Evolutionary conservation across 2,329 filamentous ascomycete species (phyloP), one percentile per base, ranked within the genome.

Genomic region (Zalaria obscura): DNA sequence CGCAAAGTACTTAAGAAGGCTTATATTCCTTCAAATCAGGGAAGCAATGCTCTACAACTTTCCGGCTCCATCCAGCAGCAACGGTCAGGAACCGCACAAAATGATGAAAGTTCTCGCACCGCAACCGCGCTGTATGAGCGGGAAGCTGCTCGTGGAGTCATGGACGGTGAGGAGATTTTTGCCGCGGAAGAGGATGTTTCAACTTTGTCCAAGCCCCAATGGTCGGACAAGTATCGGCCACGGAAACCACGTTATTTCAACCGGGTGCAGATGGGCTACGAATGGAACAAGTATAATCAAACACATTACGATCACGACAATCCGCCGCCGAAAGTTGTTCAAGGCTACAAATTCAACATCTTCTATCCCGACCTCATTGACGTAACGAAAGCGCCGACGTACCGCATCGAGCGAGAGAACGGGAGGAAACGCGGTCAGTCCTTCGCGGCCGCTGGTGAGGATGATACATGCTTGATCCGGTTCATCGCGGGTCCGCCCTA

Each of bases 251-350:
- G 83, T 45, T 96, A 95, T 65, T 98, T 98, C 72, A 96, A 96
- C 58, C 81, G 91, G 34, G 88, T 96, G 37, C 88, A 94, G 62
- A 95, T 95, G 84, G 91, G 91, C 40, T 98, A 96, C 61, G 91
- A 98, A 62, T 98, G 91, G 91, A 98, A 98, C 70, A 98, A 98
- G 64, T 98, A 98, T 72, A 98, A 98, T 57, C 91, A 98, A 65
- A 98, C 91, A 8, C 91, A 98, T 64, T 98, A 98, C 65, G 91
- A 96, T 60, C 86, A 95, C 60, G 89, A 96, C 58, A 95, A 96
- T 55, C 91, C 91, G 2, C 91, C 91, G 1, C 91, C 91, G 26
- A 95, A 94, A 64, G 89, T 98, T 5, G 91, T 98, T 7, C 91
- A 98, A 60, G 91, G 91, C 43, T 98, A 98, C 71, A 95, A 93